Evolutionary conservation across 768 basidiomycete genomes (phyloP), one percentile per base, ranked within the genome.

Genomic region (Termitomyces sp.): DNA sequence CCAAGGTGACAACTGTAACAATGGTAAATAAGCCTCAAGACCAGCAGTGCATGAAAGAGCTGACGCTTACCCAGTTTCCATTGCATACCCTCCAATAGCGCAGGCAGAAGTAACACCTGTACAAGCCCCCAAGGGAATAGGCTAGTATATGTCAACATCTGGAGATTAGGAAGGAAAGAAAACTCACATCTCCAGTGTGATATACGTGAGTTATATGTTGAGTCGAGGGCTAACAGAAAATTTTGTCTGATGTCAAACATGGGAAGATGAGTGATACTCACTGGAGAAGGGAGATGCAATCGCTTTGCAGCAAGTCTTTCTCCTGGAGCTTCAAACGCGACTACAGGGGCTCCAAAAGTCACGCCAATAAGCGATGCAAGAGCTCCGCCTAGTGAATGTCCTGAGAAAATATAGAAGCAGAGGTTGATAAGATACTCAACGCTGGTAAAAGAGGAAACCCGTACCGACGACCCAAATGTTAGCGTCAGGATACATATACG

Each of bases 271-370:
- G 17, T 46, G 49, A 31, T 46, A 72, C 82, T 55, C 61, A 94
- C 93, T 2, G 94, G 92, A 8, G 84, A 77, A 2, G 95, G 94
- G 3, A 98, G 83, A 68, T 98, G 94, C 14, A 98, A 76, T 21
- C 96, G 79, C 3, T 73, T 70, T 0, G 94, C 83, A 2, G 95
- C 84, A 49, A 80, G 66, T 60, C 72, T 81, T 68, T 94, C 92
- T 1, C 75, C 83, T 0, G 92, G 93, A 0, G 92, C 81, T 74
- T 97, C 94, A 64, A 96, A 95, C 0, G 92, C 82, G 11, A 99
- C 91, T 15, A 89, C 89, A 0, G 96, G 96, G 3, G 77, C 84
- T n/a, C 96, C 96, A 65, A 98, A 99, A 0, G 96, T 94, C 2
- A 83, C 76, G 0, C 91, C 94, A 8, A 98, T 74, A 4, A 99